Evolutionary conservation across 2,329 filamentous ascomycete species (phyloP).

Genomic region (Nothopassalora personata): DNA sequence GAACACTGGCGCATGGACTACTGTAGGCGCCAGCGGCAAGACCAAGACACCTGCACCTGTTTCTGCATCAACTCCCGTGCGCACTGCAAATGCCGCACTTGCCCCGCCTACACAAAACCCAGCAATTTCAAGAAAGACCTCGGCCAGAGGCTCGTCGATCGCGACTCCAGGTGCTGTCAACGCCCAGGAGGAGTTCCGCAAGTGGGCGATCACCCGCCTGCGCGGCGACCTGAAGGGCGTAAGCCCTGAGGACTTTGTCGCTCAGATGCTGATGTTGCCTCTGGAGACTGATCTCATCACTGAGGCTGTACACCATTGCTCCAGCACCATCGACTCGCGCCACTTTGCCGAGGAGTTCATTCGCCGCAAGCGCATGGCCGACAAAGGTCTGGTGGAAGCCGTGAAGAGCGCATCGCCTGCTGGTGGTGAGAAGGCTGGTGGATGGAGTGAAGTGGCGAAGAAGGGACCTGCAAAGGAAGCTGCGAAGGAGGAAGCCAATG

Average conservation of each 20-base stretch:
- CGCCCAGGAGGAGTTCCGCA: constrained; percentile 87
- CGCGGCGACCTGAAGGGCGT: constrained; percentile 66
- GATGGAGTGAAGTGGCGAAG: constrained; percentile 97
- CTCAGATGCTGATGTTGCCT: constrained; percentile 68
- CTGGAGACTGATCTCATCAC: constrained; percentile 75
- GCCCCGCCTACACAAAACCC: constrained; percentile 28
- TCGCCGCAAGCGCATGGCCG: constrained; percentile 84
- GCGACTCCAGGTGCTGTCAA: constrained; percentile 48
- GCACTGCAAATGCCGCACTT: constrained; percentile 45
- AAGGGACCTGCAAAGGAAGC: constrained; percentile 56
- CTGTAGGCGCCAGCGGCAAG: constrained; percentile 90
- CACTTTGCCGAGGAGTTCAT: constrained; percentile 95
- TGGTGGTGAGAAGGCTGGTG: constrained; percentile 48
- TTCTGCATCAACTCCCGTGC: constrained; percentile 40
- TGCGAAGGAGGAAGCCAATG: constrained; percentile 42
- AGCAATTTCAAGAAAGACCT: constrained; percentile 33
- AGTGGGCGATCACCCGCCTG: constrained; percentile 81
- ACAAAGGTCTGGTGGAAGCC: constrained; percentile 71
- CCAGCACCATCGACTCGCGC: constrained; percentile 82
- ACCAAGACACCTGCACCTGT: constrained; percentile 66
- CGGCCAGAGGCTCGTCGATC: constrained; percentile 52
- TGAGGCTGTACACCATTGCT: constrained; percentile 81
- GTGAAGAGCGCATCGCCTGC: constrained; percentile 47
- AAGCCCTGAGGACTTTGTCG: constrained; percentile 66
- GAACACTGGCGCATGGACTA: constrained; percentile 74